These are phyloP conservation scores for Herpetomonas tarakana DNA, from an alignment of 208 protist species.

Conservation along the genomic window DNA sequence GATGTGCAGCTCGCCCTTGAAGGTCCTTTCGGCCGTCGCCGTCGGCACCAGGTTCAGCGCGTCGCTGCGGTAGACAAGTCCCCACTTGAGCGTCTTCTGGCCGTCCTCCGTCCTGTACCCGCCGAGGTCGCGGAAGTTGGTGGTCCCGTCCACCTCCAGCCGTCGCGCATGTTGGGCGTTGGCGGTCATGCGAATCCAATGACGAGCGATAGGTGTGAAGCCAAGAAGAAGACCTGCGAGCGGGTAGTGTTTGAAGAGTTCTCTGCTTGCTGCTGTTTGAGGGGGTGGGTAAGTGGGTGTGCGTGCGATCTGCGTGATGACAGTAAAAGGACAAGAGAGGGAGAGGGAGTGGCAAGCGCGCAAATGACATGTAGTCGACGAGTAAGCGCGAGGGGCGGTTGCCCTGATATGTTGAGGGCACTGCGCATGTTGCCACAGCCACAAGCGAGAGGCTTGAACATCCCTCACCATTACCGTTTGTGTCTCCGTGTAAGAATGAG, in stretches of 20 bases:
- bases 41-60: constrained; percentile 10
- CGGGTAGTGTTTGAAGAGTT: neutral
- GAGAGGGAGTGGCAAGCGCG: constrained; percentile 6
- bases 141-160: constrained; percentile 8
- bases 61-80: constrained; percentile 31
- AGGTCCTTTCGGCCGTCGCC: constrained; percentile 4
- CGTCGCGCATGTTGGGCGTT: constrained; percentile 1
- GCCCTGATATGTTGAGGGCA: too few relatives aligned
- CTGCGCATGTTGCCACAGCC: too few relatives aligned
- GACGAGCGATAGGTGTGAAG: too few relatives aligned
- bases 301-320: neutral
- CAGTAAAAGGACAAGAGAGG: neutral
- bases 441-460: too few relatives aligned
- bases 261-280: neutral
- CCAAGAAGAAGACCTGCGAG: neutral
- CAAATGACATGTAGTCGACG: neutral
- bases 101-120: constrained; percentile 26
- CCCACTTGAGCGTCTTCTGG: constrained; percentile 9
- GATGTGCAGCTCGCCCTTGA: constrained; percentile 14
- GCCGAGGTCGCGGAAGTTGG: constrained; percentile 39
- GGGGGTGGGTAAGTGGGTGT: neutral
- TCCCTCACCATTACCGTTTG: too few relatives aligned
- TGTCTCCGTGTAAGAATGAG: too few relatives aligned
- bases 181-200: too few relatives aligned
- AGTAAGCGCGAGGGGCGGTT: neutral